Percentiles rank a stretch among this genome's conserved stretches.
Evolutionary conservation across 371 early-diverging fungal genomes (phyloP).

Genomic region (Actinomortierella wolfii): DNA sequence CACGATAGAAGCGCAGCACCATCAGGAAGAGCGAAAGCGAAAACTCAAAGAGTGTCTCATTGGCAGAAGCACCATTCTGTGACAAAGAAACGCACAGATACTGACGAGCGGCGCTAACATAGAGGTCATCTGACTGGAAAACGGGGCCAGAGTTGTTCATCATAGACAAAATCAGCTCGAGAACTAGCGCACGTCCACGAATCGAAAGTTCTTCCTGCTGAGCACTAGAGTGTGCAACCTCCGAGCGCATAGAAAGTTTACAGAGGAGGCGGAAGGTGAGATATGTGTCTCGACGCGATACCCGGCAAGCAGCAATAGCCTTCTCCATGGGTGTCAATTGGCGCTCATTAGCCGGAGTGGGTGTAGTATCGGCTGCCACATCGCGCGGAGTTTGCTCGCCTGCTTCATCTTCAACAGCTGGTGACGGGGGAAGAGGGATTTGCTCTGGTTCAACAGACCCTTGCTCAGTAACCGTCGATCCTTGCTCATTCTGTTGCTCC

Average conservation of each 20-base stretch:
- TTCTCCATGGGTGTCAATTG: slow-evolving; percentile 30
- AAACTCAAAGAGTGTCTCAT: slow-evolving; percentile 71
- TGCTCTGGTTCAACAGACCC: slow-evolving; percentile 7
- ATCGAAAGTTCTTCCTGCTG: slow-evolving; percentile 45
- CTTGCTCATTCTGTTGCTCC: not conserved
- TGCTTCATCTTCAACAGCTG: slow-evolving; percentile 11
- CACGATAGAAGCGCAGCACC: slow-evolving; percentile 57
- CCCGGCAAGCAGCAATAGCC: slow-evolving; percentile 38
- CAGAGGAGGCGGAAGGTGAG: slow-evolving; percentile 91
- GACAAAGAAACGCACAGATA: slow-evolving; percentile 67
- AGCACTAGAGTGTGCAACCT: slow-evolving; percentile 28
- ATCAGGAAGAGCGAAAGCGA: slow-evolving; percentile 68
- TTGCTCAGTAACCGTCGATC: slow-evolving; percentile 7
- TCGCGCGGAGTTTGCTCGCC: slow-evolving; percentile 4
- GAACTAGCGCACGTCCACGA: slow-evolving; percentile 52
- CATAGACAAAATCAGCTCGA: slow-evolving; percentile 61
- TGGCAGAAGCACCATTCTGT: slow-evolving; percentile 63
- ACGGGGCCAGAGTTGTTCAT: slow-evolving; percentile 66
- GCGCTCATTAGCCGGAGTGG: not conserved
- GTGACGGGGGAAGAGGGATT: slow-evolving; percentile 26
- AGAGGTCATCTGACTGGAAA: slow-evolving; percentile 50
- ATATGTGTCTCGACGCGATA: slow-evolving; percentile 78
- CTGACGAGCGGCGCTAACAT: slow-evolving; percentile 67
- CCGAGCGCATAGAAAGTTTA: slow-evolving; percentile 84
- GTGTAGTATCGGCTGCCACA: slow-evolving; percentile 8